Base-by-base conservation (phyloP, 139 green algal species). In the Micromonas pusilla region DNA sequence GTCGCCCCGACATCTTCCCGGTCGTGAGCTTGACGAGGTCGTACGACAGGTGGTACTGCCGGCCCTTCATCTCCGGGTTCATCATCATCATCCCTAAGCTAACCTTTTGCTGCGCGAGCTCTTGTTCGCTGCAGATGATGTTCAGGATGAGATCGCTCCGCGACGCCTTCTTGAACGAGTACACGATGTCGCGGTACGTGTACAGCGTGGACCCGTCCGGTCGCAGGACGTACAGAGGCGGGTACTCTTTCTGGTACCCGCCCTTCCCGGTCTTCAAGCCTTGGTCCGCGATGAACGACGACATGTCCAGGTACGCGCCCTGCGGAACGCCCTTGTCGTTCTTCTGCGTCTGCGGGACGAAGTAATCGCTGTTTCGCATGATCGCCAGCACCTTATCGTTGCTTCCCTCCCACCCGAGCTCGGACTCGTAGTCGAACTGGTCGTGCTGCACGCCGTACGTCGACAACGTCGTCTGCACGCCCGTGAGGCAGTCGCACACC, bases 221-320 rank as follows among this genome's bases (percentile, higher is more conserved):
- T 1, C 79, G 62, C 16, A 83, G 64, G 2, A 83, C 79, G 39
- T 83, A 81, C 1, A 83, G 60, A 37, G 65, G 65, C 20, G 79
- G 79, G 79, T 83, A 83, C 2, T 74, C 70, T 52, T 83, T 83
- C 73, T 79, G 72, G n/a, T 83, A 83, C 30, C 79, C 79, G 9
- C 66, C 57, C 72, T 83, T 83, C 30, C 68, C 67, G 60, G 57
- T 76, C 25, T 66, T 66, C 1, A 83, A 77, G 21, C 68, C 68
- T 57, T 79, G 68, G 34, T 83, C 79, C 34, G 23, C 36, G 36
- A 83, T 79, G 63, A 83, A 83, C 33, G 52, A n/a, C 6, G 34
- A 13, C 72, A 83, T 80, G 60, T 83, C 75, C 13, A 83, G 38
- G 64, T 83, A 79, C 52, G 71, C 70, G 23, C 79, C 79, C 70